Evolutionary conservation across 805 yeast species (phyloP).

Genomic region (Debaryomyces maramus): DNA sequence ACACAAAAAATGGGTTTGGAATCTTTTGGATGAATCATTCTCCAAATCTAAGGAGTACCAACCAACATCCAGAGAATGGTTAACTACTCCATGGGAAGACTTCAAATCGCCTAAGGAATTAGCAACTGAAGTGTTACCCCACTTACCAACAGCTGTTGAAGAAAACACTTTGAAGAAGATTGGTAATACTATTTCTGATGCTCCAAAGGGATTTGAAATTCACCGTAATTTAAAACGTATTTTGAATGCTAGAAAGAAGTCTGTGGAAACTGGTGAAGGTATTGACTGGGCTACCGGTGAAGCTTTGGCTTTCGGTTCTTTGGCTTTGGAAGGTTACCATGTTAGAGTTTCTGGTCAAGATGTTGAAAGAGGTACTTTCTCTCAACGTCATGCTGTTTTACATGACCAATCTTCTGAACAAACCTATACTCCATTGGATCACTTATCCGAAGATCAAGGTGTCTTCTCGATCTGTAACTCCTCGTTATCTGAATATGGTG

Average conservation of each 20-base stretch:
- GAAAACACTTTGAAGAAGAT: conserved; percentile 70
- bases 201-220: conserved; percentile 85
- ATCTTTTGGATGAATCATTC: conserved; percentile 86
- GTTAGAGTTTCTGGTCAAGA: conserved; percentile 99
- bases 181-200: conserved; percentile 75
- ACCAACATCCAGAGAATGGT: conserved; percentile 95
- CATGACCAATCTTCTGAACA: conserved; percentile 91
- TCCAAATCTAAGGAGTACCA: conserved; percentile 82
- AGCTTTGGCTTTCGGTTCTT: conserved; percentile 94
- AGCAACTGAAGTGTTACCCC: conserved; percentile 93
- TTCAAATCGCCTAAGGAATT: conserved; percentile 97
- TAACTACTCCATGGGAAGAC: conserved; percentile 98
- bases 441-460: conserved; percentile 78
- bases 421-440: conserved; percentile 81
- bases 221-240: conserved; percentile 97
- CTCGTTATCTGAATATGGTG: conserved; percentile 97
- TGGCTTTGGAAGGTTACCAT: conserved; percentile 89
- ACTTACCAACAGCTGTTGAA: conserved; percentile 89
- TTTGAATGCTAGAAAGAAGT: conserved; percentile 79
- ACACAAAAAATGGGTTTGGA: conserved; percentile 99
- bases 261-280: conserved; percentile 85
- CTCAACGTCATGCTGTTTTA: conserved; percentile 97
- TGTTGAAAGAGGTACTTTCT: conserved; percentile 99
- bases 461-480: conserved; percentile 89
- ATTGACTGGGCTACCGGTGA: conserved; percentile 99